phyloP scores from a whole-genome alignment of 495 filamentous ascomycete genomes.

The Usnea hakonensis region DNA sequence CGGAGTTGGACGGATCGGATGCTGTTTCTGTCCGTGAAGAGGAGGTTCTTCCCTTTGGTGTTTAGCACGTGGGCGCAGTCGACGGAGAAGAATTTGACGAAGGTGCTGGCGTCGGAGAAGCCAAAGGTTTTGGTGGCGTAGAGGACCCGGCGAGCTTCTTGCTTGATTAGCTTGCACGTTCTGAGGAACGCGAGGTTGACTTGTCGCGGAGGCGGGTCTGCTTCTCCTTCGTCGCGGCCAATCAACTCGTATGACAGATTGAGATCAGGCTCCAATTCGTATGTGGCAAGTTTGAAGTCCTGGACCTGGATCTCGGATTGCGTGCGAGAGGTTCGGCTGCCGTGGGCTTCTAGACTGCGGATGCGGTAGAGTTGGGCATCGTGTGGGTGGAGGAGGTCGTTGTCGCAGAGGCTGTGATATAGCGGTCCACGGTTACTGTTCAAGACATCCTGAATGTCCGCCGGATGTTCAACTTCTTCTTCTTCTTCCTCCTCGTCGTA shows the following conservation, averaged over 20 bases:
- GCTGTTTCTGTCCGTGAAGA: background rate
- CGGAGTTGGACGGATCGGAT: background rate
- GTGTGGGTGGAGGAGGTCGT: background rate
- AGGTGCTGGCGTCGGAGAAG: background rate
- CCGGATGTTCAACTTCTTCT: background rate
- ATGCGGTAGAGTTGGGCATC: background rate
- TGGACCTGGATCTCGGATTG: background rate
- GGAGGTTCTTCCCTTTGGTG: background rate
- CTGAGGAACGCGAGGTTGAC: background rate
- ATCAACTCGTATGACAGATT: background rate
- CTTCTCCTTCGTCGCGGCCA: background rate
- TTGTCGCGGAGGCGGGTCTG: background rate
- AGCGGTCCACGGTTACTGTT: background rate
- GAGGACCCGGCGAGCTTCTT: background rate
- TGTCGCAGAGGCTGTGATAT: background rate
- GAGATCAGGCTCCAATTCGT: background rate
- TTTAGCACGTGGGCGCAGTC: background rate
- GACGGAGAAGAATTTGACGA: background rate
- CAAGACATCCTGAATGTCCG: background rate
- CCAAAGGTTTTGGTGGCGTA: background rate
- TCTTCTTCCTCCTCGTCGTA: background rate
- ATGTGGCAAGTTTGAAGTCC: background rate
- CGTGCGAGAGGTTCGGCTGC: background rate
- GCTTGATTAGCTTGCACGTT: background rate
- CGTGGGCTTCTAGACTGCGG: background rate